Evolutionary conservation across 768 basidiomycete species (phyloP).

Genomic region (Pisolithus marmoratus): DNA sequence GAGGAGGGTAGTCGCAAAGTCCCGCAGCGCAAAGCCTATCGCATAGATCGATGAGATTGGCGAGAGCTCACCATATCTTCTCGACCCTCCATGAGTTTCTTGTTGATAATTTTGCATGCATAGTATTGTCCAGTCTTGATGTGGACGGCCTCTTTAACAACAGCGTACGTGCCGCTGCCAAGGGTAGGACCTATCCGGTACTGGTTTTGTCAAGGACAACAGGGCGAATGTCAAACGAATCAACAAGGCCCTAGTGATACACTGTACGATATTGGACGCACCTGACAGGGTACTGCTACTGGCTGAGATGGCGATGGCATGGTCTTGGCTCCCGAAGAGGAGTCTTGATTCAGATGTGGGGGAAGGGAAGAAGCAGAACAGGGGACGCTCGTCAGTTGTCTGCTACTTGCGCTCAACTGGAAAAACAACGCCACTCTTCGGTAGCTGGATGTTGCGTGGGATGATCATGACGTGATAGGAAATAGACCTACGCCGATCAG

Average conservation of each 20-base stretch:
- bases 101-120: conserved; percentile 99
- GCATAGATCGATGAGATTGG: no score
- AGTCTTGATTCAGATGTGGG: conserved; percentile 11
- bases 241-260: neutral
- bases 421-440: no score
- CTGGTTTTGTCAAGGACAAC: conserved; percentile 30
- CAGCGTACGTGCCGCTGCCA: conserved; percentile 90
- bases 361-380: neutral
- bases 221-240: conserved; percentile 1
- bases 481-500: no score
- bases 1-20: neutral
- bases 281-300: conserved; percentile 43
- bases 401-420: no score
- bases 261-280: conserved; percentile 12
- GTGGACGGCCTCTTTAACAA: conserved; percentile 93
- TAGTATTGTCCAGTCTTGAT: conserved; percentile 91
- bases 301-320: conserved; percentile 26
- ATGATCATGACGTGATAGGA: no score
- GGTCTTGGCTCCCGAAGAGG: conserved; percentile 5
- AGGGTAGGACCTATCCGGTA: conserved; percentile 85
- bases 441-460: no score
- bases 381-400: neutral
- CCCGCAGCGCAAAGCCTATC: neutral
- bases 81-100: conserved; percentile 96
- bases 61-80: conserved; percentile 97